Evolutionary conservation across 2,329 filamentous ascomycete species (phyloP), one percentile per base, ranked within the genome.

Genomic region (Alternaria sp.): DNA sequence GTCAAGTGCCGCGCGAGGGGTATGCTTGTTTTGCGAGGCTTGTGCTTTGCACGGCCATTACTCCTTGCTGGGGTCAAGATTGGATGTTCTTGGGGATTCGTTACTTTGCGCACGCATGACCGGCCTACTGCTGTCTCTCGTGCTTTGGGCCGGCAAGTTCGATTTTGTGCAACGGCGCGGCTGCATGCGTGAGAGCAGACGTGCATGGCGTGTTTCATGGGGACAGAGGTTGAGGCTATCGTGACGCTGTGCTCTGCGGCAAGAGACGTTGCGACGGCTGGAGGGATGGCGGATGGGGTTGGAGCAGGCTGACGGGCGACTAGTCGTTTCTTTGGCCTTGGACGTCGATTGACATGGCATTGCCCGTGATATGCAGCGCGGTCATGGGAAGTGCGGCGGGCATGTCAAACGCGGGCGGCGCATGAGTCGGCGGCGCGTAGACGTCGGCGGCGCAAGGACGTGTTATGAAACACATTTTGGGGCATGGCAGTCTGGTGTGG

Each of bases 201-300:
- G 39, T 63, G 61, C 62, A 63, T 66, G 61, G 68, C 62, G 62
- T 55, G 68, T 70, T 71, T 67, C 67, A 70, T 45, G n/a, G 45
- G 40, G 28, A 41, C 37, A 24, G 51, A 56, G 23, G 56, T 58
- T 56, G 58, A 54, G 53, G 62, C 56, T 60, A 50, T 58, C 58
- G 60, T 60, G 41, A 54, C 60, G 63, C 36, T 56, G 63, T 66
- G 62, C 54, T 55, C 61, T 67, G 61, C 56, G 56, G 61, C 53
- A 51, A 51, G 33, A 48, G 54, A 53, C 29, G 59, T 60, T 61
- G 63, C 63, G 56, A 60, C 33, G 60, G 37, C 55, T 58, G 51
- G 51, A 17, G 17, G 17, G 17, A 17, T 17, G 17, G 17, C 17
- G 17, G 58, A 56, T 50, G 46, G 56, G 56, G 60, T 40, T 37